Conservation (phyloP, 495 filamentous ascomycete genomes). For the Neurospora sp. region DNA sequence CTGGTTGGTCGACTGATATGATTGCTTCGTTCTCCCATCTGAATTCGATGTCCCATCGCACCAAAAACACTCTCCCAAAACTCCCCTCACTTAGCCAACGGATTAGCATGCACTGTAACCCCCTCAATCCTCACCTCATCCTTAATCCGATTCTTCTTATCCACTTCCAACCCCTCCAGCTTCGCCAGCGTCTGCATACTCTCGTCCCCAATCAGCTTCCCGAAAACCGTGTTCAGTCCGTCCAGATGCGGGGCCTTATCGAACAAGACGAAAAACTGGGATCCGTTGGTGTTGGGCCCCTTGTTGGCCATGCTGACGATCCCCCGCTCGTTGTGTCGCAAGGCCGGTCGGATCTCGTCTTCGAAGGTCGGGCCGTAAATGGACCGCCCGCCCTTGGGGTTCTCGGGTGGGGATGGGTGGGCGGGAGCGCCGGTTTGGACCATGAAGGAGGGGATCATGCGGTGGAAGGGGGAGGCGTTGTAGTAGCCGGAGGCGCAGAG, state of each 20-base stretch:
- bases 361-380: slow-evolving; percentile 80
- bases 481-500: slow-evolving; percentile 87
- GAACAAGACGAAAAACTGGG: slow-evolving; percentile 89
- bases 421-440: slow-evolving; percentile 78
- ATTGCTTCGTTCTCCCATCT: too few relatives aligned
- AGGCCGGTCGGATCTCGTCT: slow-evolving; percentile 80
- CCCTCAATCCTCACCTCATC: slow-evolving; percentile 56
- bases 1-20: too few relatives aligned
- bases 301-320: slow-evolving; percentile 93
- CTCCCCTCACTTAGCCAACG: slow-evolving; percentile 58
- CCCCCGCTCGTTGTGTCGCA: slow-evolving; percentile 79
- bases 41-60: too few relatives aligned
- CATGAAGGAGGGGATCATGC: slow-evolving; percentile 84
- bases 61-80: too few relatives aligned
- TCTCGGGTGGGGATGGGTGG: slow-evolving; percentile 42
- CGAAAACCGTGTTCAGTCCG: slow-evolving; percentile 89
- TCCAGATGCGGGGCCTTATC: slow-evolving; percentile 84
- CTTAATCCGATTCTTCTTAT: slow-evolving; percentile 81
- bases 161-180: slow-evolving; percentile 68
- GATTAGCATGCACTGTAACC: slow-evolving; percentile 90
- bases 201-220: slow-evolving; percentile 59
- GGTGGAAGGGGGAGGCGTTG: slow-evolving; percentile 82
- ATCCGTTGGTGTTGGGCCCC: slow-evolving; percentile 74
- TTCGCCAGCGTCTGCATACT: slow-evolving; percentile 59
- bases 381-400: slow-evolving; percentile 70